These are phyloP conservation scores for Scheffersomyces segobiensis DNA, from an alignment of 1,139 yeast genomes.

Conservation along the genomic window DNA sequence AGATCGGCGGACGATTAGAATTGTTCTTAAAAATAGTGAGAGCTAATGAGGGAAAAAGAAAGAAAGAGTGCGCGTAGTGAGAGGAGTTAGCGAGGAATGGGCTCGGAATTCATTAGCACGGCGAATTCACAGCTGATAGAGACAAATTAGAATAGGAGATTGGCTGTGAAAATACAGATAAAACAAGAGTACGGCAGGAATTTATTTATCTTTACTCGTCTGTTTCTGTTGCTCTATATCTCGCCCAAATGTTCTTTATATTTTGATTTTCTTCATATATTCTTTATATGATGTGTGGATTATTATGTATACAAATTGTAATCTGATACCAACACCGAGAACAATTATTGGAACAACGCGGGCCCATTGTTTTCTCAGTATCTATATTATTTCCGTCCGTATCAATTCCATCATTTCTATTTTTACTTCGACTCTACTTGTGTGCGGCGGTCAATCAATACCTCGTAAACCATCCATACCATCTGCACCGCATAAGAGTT, in stretches of 20 bases:
- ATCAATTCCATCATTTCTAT: background rate
- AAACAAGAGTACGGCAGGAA: no score
- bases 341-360: background rate
- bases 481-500: background rate
- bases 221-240: no score
- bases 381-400: background rate
- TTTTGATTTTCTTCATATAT: no score
- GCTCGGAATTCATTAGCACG: background rate
- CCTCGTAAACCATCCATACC: background rate
- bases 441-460: background rate
- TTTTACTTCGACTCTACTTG: background rate
- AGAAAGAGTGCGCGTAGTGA: background rate
- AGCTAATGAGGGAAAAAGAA: background rate
- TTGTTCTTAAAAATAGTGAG: background rate
- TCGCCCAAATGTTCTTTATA: no score
- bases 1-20: background rate
- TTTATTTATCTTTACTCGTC: no score
- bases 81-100: background rate
- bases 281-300: no score
- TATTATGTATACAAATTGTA: no score
- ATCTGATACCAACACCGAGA: no score
- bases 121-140: background rate
- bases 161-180: background rate
- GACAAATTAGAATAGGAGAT: background rate
- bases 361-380: background rate